These are phyloP conservation scores for Alternaria triticina DNA, from an alignment of 2,329 filamentous ascomycete species.

Conservation along the genomic window DNA sequence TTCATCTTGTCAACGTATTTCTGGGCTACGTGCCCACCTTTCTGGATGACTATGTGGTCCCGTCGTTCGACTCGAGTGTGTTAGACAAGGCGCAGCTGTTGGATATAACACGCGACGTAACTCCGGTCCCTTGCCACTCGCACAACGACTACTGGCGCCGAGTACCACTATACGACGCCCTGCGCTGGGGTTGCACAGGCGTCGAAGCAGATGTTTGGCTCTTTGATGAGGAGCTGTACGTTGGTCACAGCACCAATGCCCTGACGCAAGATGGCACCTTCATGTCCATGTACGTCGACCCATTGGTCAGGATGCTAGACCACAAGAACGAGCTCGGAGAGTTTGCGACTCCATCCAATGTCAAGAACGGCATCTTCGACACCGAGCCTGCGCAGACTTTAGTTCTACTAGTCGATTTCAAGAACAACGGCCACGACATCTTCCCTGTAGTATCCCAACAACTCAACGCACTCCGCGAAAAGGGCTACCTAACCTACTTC, in stretches of 20 bases:
- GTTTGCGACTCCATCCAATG: slow-evolving; percentile 37
- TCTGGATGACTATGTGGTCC: slow-evolving; percentile 43
- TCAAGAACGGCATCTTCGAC: slow-evolving; percentile 58
- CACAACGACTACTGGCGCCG: slow-evolving; percentile 67
- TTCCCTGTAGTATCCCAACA: slow-evolving; percentile 50
- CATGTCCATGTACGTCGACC: slow-evolving; percentile 60
- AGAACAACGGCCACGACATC: slow-evolving; percentile 46
- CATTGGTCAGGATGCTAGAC: slow-evolving; percentile 57
- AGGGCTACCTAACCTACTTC: slow-evolving; percentile 59
- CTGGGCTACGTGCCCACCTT: slow-evolving; percentile 46
- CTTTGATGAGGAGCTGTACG: slow-evolving; percentile 60
- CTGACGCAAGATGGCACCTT: slow-evolving; percentile 58
- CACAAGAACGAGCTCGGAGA: slow-evolving; percentile 53
- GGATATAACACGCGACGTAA: slow-evolving; percentile 58
- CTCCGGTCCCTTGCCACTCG: slow-evolving; percentile 60
- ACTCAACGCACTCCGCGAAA: slow-evolving; percentile 56
- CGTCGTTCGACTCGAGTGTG: slow-evolving; percentile 52
- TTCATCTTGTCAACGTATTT: slow-evolving; percentile 51
- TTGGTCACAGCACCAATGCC: slow-evolving; percentile 59
- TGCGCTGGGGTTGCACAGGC: slow-evolving; percentile 61
- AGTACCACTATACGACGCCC: slow-evolving; percentile 62
- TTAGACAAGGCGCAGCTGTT: slow-evolving; percentile 49
- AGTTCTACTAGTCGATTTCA: slow-evolving; percentile 61
- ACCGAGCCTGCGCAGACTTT: slow-evolving; percentile 56
- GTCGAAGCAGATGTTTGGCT: slow-evolving; percentile 66